phyloP scores from a whole-genome alignment of 805 yeast genomes.

The Candida bentonensis region DNA sequence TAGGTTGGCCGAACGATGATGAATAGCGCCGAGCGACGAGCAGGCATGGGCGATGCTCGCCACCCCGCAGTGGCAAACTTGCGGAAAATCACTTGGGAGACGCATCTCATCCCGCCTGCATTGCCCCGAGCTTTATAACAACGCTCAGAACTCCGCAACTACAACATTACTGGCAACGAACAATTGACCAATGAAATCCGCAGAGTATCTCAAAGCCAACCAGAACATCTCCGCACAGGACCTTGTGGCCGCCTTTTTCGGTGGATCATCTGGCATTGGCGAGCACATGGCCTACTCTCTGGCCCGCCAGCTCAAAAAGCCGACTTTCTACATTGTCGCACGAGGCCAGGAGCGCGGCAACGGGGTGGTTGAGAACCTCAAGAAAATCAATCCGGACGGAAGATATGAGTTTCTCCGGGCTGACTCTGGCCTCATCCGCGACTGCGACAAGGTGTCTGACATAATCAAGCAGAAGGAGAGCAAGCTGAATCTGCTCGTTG shows the following conservation, averaged over 20 bases:
- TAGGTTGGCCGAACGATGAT: too few species aligned
- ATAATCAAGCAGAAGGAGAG: slow-evolving; percentile 5
- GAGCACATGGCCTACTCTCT: slow-evolving; percentile 9
- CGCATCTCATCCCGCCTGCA: too few species aligned
- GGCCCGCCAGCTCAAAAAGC: slow-evolving; percentile 7
- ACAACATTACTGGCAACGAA: too few species aligned
- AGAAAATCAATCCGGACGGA: slow-evolving; percentile 5
- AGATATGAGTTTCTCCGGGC: slow-evolving; percentile 6
- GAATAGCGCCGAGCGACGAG: too few species aligned
- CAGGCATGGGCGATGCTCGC: too few species aligned
- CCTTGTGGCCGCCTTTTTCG: slow-evolving; percentile 11
- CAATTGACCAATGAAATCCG: background rate
- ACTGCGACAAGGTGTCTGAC: slow-evolving; percentile 4
- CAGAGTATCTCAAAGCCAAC: background rate
- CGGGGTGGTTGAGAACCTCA: slow-evolving; percentile 6
- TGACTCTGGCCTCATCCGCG: slow-evolving; percentile 3
- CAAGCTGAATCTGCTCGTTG: slow-evolving; percentile 8
- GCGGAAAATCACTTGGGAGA: too few species aligned
- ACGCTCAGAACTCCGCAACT: too few species aligned
- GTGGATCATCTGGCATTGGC: slow-evolving; percentile 13
- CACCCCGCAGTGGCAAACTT: too few species aligned
- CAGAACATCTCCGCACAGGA: background rate
- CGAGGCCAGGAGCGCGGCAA: slow-evolving; percentile 8
- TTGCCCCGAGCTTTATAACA: too few species aligned
- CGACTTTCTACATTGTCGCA: slow-evolving; percentile 11